Conservation (phyloP, 345 rosid genomes). For the Moringa oleifera region DNA sequence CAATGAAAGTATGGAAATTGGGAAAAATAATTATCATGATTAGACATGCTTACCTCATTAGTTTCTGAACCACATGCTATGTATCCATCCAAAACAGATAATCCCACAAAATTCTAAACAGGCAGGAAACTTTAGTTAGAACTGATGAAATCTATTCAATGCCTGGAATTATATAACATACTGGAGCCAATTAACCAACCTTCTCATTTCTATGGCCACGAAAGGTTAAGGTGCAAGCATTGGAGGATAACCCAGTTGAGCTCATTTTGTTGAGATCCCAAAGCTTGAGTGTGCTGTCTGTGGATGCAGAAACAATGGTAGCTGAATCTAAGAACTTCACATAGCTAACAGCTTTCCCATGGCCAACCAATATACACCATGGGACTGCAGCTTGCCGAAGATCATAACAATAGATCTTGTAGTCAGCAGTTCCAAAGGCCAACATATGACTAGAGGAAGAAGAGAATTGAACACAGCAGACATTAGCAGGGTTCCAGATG, state of each 20-base stretch:
- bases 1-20: background rate
- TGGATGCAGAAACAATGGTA: constrained; percentile 86
- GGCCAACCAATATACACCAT: constrained; percentile 72
- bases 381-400: constrained; percentile 62
- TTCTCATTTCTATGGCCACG: constrained; percentile 84
- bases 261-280: constrained; percentile 73
- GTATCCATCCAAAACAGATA: constrained; percentile 80
- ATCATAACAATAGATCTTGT: constrained; percentile 75
- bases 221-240: constrained; percentile 61
- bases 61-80: constrained; percentile 95
- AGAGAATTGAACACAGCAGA: constrained; percentile 86
- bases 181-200: constrained; percentile 33
- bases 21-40: background rate
- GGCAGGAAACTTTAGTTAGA: constrained; percentile 23
- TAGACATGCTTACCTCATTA: constrained; percentile 60
- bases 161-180: constrained; percentile 7
- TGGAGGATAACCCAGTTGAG: constrained; percentile 38
- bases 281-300: constrained; percentile 80
- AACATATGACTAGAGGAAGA: constrained; percentile 54
- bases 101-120: constrained; percentile 84
- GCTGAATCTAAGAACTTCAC: constrained; percentile 77
- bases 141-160: background rate
- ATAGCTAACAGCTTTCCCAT: constrained; percentile 84
- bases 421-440: constrained; percentile 87
- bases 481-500: constrained; percentile 68